These are phyloP conservation scores for Pythium diclinum DNA, from an alignment of 352 stramenopile species.

Conservation along the genomic window DNA sequence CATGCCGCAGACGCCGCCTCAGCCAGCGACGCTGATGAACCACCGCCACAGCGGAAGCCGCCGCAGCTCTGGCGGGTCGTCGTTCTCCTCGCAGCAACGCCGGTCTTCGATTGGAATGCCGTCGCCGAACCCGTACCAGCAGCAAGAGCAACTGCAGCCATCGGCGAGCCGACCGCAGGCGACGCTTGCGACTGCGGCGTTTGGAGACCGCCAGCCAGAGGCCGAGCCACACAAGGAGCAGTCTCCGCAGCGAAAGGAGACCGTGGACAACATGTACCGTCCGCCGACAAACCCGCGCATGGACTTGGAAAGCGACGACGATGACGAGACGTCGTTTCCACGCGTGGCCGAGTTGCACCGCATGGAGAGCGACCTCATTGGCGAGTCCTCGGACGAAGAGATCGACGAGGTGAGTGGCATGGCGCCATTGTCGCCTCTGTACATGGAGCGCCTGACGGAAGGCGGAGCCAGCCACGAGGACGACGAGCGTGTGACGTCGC, in stretches of 20 bases:
- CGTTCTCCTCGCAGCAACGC: slow-evolving; percentile 6
- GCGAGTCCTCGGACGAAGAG: slow-evolving; percentile 27
- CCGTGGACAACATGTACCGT: slow-evolving; percentile 16
- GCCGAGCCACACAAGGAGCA: slow-evolving; percentile 24
- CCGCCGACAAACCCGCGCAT: slow-evolving; percentile 23
- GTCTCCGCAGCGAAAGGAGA: slow-evolving; percentile 17
- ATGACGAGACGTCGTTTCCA: slow-evolving; percentile 25
- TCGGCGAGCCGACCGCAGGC: background rate
- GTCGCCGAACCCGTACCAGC: slow-evolving; percentile 6
- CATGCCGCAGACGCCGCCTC: background rate
- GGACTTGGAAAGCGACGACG: slow-evolving; percentile 28
- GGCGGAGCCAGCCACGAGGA: slow-evolving; percentile 4
- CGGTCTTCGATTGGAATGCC: slow-evolving; percentile 11
- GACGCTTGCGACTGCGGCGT: slow-evolving; percentile 1
- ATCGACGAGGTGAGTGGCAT: background rate
- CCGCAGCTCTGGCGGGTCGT: slow-evolving; percentile 10
- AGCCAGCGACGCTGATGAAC: slow-evolving; percentile 1
- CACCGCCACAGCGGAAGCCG: slow-evolving; percentile 5
- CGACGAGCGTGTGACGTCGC: background rate
- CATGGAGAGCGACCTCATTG: slow-evolving; percentile 29
- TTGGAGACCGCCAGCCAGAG: slow-evolving; percentile 18
- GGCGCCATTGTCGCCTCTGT: slow-evolving; percentile 11
- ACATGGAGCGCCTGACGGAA: slow-evolving; percentile 24
- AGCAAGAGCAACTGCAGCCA: background rate
- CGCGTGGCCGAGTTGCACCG: slow-evolving; percentile 29